These are phyloP conservation scores for Pseudopithomyces chartarum DNA, from an alignment of 2,329 filamentous ascomycete genomes.

Conservation along the genomic window DNA sequence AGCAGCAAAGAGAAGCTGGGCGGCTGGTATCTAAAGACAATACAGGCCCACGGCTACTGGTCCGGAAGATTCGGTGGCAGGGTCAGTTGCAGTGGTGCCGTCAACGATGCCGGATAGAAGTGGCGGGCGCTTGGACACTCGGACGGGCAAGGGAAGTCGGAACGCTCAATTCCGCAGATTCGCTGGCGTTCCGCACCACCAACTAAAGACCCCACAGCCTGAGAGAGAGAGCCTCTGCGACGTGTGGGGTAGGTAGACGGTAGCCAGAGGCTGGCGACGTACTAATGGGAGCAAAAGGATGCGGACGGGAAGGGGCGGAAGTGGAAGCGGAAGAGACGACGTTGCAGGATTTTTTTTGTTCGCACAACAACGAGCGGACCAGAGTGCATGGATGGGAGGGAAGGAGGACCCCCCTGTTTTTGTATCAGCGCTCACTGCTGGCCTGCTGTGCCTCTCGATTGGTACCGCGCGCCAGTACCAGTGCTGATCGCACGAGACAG, in stretches of 20 bases:
- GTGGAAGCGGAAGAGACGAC: too few species aligned
- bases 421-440: background rate
- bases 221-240: background rate
- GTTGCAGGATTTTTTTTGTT: too few species aligned
- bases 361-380: background rate
- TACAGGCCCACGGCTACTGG: too few species aligned
- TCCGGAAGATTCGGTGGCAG: background rate
- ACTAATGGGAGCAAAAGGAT: background rate
- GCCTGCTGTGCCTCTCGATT: too few species aligned
- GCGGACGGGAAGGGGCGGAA: background rate
- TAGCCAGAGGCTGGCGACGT: background rate
- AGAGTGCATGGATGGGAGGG: background rate
- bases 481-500: too few species aligned
- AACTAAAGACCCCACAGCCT: slow-evolving; percentile 5
- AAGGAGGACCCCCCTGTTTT: background rate
- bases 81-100: slow-evolving; percentile 25
- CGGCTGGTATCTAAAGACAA: too few species aligned
- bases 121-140: background rate
- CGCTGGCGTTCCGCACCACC: slow-evolving; percentile 6
- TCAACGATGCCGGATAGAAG: slow-evolving; percentile 18
- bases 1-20: background rate
- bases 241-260: slow-evolving; percentile 4
- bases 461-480: background rate
- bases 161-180: slow-evolving; percentile 20
- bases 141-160: slow-evolving; percentile 4